Evolutionary conservation across 768 basidiomycete species (phyloP).

Genomic region (Leccinellum luteum): DNA sequence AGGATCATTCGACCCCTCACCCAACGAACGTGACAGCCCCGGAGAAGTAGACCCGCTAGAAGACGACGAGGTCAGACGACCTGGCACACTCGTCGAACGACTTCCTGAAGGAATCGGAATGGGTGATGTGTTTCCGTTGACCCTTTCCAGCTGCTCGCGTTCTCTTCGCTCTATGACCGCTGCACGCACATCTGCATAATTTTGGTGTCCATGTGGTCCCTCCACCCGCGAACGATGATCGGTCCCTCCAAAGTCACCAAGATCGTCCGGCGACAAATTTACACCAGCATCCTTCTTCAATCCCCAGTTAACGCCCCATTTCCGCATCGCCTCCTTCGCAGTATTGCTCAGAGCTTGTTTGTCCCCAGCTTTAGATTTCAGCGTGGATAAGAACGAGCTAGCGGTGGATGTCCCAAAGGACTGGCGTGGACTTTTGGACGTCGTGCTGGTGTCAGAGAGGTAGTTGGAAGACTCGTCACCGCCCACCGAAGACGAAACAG

Average conservation of each 20-base stretch:
- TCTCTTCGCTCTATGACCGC: slow-evolving; percentile 69
- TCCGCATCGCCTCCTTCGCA: slow-evolving; percentile 86
- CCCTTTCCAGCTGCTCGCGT: slow-evolving; percentile 33
- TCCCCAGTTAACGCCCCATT: slow-evolving; percentile 81
- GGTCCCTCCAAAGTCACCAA: slow-evolving; percentile 40
- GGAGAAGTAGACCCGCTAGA: slow-evolving; percentile 29
- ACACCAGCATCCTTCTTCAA: slow-evolving; percentile 52
- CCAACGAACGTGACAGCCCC: slow-evolving; percentile 35
- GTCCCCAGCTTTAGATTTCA: slow-evolving; percentile 74
- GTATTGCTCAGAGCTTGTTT: slow-evolving; percentile 84
- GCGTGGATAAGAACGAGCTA: slow-evolving; percentile 70
- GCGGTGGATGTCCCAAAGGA: slow-evolving; percentile 37
- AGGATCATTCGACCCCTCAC: slow-evolving; percentile 24
- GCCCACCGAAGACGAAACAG: slow-evolving; percentile 34
- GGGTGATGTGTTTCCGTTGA: slow-evolving; percentile 28
- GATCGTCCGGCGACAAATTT: slow-evolving; percentile 36
- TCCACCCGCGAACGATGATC: slow-evolving; percentile 36
- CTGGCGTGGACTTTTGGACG: slow-evolving; percentile 38
- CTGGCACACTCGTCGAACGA: slow-evolving; percentile 27
- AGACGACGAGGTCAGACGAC: slow-evolving; percentile 18
- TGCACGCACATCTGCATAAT: slow-evolving; percentile 72
- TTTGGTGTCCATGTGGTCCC: slow-evolving; percentile 47
- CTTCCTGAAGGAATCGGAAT: slow-evolving; percentile 32
- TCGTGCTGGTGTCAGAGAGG: slow-evolving; percentile 32
- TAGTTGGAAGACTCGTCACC: slow-evolving; percentile 29